Evolutionary conservation across 495 filamentous ascomycete species (phyloP), one percentile per base, ranked within the genome.

Genomic region (Entonaema liquescens): DNA sequence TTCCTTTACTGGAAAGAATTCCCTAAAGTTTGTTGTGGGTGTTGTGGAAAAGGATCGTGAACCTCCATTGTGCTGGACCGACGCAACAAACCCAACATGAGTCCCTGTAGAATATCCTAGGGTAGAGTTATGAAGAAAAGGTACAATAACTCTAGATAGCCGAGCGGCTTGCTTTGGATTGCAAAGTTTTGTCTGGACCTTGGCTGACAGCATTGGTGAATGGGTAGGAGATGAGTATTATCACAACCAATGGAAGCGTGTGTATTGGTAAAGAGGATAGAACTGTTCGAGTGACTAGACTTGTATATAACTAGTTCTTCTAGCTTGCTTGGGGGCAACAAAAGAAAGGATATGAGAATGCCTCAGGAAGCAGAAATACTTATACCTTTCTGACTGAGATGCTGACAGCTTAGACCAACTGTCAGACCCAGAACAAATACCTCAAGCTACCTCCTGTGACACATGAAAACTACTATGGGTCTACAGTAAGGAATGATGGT

Each of bases 1-100:
- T 59, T 83, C 83, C 47, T 82, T 83, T 35, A 65, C 62, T 1
- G 83, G 83, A 65, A 85, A 85, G 78, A 85, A 81, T 31, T 84
- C 83, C 8, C 68, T 73, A 19, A 85, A 78, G 15, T 73, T 78
- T 15, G 67, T 69, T 56, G 62, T 38, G 0, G 73, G 73, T 23
- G 82, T 84, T 6, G 81, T 84, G 8, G 83, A 83, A 69, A 85
- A 85, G 42, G 75, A 60, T 35, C 75, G 74, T 15, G 71, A 65
- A 52, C 63, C 25, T 49, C 72, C 63, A 67, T 63, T 25, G 26
- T 57, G 67, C 40, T 71, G 72, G 54, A 57, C 42, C 19, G 64
- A 74, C 17, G 71, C 61, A 44, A 74, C 58, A 28, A 74, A 55
- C 13, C 70, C 74, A 25, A 73, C 42, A 28, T 76, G 76, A 23